Base-by-base conservation (phyloP, 1,139 yeast genomes). In the Blastobotrys apis region DNA sequence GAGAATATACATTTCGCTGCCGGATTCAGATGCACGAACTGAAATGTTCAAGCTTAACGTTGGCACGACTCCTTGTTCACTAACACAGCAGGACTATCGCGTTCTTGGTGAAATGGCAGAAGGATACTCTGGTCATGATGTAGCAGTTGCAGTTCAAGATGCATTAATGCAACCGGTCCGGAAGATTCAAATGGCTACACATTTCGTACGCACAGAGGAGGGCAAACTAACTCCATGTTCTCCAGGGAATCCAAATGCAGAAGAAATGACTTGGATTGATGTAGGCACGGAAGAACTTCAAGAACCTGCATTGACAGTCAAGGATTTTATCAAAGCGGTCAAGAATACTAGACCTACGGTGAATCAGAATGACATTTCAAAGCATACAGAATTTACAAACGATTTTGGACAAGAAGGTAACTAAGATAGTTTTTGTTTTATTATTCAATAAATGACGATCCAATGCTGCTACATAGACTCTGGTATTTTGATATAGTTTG, bases 351-450 rank as follows among this genome's bases (percentile, higher is more conserved):
- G 97, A 61, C 98, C 98, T 15, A 94, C 98, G 0, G 98, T 94
- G 36, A 94, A 92, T 61, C 81, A 75, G 39, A 75, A 75, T 12
- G 99, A 94, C 63, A 77, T 92, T 53, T 72, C 71, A 51, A 84
- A 83, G 60, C 97, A 92, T 66, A 78, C 80, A 44, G 84, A 86
- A 53, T 94, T 94, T 62, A 94, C 99, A 0, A 75, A 75, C 38
- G 98, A 94, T 66, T 94, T 92, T 64, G 98, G 98, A 41, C 96
- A 90, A 61, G 98, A 92, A 65, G 98, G 98, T 45, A 86, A 85
- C 62, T 87, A 59, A 29, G 25, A 38, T 29, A 21, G n/a, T n/a
- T n/a, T n/a, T n/a, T n/a, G n/a, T n/a, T n/a, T 21, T 22, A 33
- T 22, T 34, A 20, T 15, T 17, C 21, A 21, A 39, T 41, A 23